phyloP scores from a whole-genome alignment of 2,329 filamentous ascomycete genomes.

The Dothistroma pini region DNA sequence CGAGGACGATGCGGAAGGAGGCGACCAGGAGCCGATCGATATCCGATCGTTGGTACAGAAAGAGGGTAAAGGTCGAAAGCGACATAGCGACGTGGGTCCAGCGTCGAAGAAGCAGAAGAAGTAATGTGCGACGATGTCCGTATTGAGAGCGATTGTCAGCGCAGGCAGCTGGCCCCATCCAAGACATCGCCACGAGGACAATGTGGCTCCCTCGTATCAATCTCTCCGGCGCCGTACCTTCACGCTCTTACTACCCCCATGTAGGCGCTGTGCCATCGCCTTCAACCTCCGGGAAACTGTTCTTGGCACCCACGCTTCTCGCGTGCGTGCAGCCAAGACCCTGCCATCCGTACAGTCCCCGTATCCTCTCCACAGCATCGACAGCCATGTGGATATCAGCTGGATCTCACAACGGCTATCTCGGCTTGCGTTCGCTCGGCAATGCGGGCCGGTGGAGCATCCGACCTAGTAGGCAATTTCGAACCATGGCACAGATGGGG shows the following conservation, averaged over 20 bases:
- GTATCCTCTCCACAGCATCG: background rate
- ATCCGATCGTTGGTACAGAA: slow-evolving; percentile 44
- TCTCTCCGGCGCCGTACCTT: background rate
- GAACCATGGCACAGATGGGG: background rate
- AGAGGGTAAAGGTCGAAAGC: slow-evolving; percentile 42
- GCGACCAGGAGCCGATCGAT: slow-evolving; percentile 49
- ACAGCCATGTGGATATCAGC: too few relatives aligned
- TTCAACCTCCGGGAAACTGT: background rate
- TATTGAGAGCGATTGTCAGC: background rate
- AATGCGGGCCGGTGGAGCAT: background rate
- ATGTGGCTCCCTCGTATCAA: background rate
- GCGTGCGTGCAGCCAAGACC: background rate
- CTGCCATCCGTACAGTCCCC: background rate
- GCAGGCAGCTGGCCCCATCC: background rate
- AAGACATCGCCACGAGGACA: background rate
- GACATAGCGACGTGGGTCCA: slow-evolving; percentile 40
- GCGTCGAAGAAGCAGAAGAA: slow-evolving; percentile 41
- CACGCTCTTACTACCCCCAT: background rate
- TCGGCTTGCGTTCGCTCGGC: background rate
- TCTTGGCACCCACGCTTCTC: background rate
- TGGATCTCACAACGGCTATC: background rate
- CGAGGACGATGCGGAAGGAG: slow-evolving; percentile 56
- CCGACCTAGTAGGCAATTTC: background rate
- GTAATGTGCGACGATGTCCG: background rate
- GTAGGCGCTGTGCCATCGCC: background rate